Base-by-base conservation (phyloP, 371 early-diverging fungal genomes). In the Mortierella polycephala region DNA sequence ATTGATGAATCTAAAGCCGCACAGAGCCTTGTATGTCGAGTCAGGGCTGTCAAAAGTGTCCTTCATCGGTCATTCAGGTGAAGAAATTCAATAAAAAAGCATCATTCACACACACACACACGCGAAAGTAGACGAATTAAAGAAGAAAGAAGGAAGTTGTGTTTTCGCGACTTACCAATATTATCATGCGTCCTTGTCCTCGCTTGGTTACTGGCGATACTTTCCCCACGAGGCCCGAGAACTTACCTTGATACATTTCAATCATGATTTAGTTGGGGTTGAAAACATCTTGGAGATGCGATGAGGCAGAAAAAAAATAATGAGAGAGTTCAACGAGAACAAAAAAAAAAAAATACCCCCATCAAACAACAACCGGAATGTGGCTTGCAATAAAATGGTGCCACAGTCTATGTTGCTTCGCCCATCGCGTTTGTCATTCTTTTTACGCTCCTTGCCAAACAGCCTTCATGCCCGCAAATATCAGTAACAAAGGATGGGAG, bases 221-320 rank as follows among this genome's bases (percentile, higher is more conserved):
- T 79, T 69, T 79, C 79, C 72, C 66, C 79, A 57, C 65, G 51
- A 59, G 79, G 72, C 72, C 72, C 79, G 72, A 23, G 79, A 73
- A 79, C 79, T 79, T 79, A 69, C 79, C 79, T 73, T 79, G 72
- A 69, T 72, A 73, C 79, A 79, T 79, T 79, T 55, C 79, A 79
- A 71, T 68, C 65, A 61, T 71, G 63, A 51, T 65, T 52, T 30
- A 62, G 23, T 47, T 60, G 71, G 66, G 64, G 67, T 67, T 67
- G 62, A 57, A 30, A 11, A 14, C 44, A 20, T 20, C n/a, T n/a
- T n/a, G n/a, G n/a, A n/a, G 10, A 14, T 54, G 44, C 49, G 41
- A 37, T 49, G 37, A 50, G 14, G 52, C 56, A 12, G 18, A 4
- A 30, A 30, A 30, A 30, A 30, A 30, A 30, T 30, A 30, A 53